Conservation (phyloP, 331 rosid genomes). For the Spiraea crenata region DNA sequence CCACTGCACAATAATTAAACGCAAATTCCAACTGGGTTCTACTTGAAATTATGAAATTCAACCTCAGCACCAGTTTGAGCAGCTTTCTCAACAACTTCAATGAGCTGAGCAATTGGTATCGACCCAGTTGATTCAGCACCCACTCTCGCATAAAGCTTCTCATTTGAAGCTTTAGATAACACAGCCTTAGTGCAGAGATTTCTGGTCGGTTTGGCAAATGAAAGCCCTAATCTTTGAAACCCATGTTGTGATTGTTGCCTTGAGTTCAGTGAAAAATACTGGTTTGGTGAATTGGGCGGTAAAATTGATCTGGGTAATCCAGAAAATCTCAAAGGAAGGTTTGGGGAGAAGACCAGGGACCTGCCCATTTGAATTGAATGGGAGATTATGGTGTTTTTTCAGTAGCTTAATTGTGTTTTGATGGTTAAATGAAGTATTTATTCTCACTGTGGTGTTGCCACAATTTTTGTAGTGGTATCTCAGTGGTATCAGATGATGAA, state of each 20-base stretch:
- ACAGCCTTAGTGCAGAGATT: constrained; percentile 39
- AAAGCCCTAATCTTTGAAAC: constrained; percentile 22
- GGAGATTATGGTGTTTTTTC: neutral
- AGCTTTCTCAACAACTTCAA: constrained; percentile 72
- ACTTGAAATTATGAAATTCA: neutral
- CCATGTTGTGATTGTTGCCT: constrained; percentile 30
- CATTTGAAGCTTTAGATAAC: constrained; percentile 43
- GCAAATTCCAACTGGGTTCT: too few species aligned
- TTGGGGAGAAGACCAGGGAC: constrained; percentile 50
- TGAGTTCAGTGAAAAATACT: constrained; percentile 19
- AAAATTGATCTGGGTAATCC: constrained; percentile 30
- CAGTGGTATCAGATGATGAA: neutral
- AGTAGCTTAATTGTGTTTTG: neutral
- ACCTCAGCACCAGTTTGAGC: constrained; percentile 98
- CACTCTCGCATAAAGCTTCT: constrained; percentile 42
- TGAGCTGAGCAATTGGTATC: constrained; percentile 54
- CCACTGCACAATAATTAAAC: too few species aligned
- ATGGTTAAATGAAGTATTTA: neutral
- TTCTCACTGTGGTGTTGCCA: constrained; percentile 7
- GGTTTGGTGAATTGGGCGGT: constrained; percentile 15
- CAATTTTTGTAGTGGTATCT: constrained; percentile 5
- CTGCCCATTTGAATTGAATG: constrained; percentile 32
- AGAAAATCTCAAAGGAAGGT: constrained; percentile 34
- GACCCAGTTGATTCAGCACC: constrained; percentile 73
- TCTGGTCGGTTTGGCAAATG: constrained; percentile 28